Base-by-base conservation (phyloP, 805 yeast genomes). In the Candida chauliodis region DNA sequence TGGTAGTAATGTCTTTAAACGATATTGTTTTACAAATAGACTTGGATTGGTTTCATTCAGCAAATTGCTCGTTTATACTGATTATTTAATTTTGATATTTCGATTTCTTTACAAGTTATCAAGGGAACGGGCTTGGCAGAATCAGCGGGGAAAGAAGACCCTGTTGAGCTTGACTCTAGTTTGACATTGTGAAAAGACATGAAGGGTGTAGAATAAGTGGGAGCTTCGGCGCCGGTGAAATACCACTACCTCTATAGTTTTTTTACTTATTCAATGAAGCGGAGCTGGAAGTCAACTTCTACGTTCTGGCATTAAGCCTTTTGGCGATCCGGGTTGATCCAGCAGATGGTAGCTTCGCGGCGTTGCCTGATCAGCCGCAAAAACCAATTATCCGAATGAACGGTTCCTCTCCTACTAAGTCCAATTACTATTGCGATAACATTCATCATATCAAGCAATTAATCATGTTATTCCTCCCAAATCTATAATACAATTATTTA, bases 331-430 rank as follows among this genome's bases (percentile, higher is more conserved):
- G n/a, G n/a, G n/a, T n/a, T 66, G 59, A 65, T 66, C 71, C 71
- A 61, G 66, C 69, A 60, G 71, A 64, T 67, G 71, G 69, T 64
- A 63, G 69, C 69, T 63, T 61, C 69, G 68, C 69, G 63, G 68
- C 69, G 60, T 53, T 63, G 66, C 69, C 69, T 62, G 64, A 53
- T 61, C 69, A 58, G 68, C 66, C 61, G 69, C 69, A 59, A 60
- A 63, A 57, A 60, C 69, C 69, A 62, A 63, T 62, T 61, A 64
- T 63, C 70, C 56, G 71, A 63, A 63, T 64, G 66, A 61, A 65
- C 70, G 58, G 67, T 61, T 64, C 67, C 68, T 65, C 69, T 62
- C 69, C 68, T 64, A 61, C 68, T 61, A 60, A 55, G 69, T 59
- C 60, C 67, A 60, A 63, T 61, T 59, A 59, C 66, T 61, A 60